Percentiles rank a stretch among this genome's conserved stretches.
phyloP scores from a whole-genome alignment of 208 protist species.

The Sergeia podlipaevii region DNA sequence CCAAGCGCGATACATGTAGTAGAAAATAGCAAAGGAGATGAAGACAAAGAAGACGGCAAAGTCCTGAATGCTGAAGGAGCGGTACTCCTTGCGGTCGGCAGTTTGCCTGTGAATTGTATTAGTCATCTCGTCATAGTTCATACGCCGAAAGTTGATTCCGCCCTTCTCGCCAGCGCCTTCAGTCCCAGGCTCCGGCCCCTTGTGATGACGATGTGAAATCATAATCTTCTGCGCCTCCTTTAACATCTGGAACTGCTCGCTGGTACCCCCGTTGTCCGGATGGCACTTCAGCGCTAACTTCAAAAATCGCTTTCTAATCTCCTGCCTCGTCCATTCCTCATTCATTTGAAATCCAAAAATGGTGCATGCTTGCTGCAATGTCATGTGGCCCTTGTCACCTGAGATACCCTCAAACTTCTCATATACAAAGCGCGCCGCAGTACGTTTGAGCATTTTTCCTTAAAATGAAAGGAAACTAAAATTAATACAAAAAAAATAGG shows the following conservation, averaged over 20 bases:
- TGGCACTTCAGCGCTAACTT: conserved; percentile 76
- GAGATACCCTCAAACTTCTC: conserved; percentile 45
- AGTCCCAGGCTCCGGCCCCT: conserved; percentile 17
- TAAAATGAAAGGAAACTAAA: conserved; percentile 5
- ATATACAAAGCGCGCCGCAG: conserved; percentile 15
- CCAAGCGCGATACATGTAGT: conserved; percentile 68
- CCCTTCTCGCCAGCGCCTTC: conserved; percentile 18
- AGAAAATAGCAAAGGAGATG: conserved; percentile 24
- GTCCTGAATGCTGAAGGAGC: conserved; percentile 67
- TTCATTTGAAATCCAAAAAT: conserved; percentile 88
- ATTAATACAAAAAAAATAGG: conserved; percentile 5
- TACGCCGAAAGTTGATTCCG: conserved; percentile 64
- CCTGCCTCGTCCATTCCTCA: conserved; percentile 57
- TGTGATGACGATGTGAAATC: conserved; percentile 75
- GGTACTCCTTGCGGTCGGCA: conserved; percentile 56
- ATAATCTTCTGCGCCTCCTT: conserved; percentile 84
- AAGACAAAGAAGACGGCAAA: conserved; percentile 66
- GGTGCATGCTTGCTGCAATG: conserved; percentile 79
- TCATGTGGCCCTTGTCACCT: conserved; percentile 83
- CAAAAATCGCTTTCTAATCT: conserved; percentile 79
- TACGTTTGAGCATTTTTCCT: conserved; percentile 22
- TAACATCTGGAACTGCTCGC: conserved; percentile 77
- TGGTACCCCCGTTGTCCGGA: conserved; percentile 79
- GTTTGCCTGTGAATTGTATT: conserved; percentile 82
- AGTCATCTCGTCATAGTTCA: conserved; percentile 79